phyloP scores from a whole-genome alignment of 768 basidiomycete genomes.

The Filobasidium floriforme region DNA sequence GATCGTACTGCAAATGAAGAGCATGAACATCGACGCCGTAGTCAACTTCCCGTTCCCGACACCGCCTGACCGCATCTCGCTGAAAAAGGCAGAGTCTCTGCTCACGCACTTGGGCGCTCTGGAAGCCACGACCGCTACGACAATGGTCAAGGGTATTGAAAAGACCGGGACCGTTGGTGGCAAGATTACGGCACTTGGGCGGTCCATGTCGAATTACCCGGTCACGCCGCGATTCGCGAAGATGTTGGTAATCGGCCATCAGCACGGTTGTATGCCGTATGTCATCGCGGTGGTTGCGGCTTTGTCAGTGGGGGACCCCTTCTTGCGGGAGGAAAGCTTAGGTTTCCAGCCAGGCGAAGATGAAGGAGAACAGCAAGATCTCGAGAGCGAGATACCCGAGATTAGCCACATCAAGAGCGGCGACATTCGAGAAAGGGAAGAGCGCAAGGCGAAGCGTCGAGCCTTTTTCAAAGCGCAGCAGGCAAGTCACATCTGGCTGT shows the following conservation, averaged over 20 bases:
- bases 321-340: constrained; percentile 66
- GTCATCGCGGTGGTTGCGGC: constrained; percentile 84
- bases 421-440: constrained; percentile 46
- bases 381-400: constrained; percentile 48
- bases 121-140: constrained; percentile 44
- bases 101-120: constrained; percentile 79
- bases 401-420: constrained; percentile 47
- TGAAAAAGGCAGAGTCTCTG: constrained; percentile 73
- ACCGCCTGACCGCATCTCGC: constrained; percentile 68
- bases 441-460: constrained; percentile 58
- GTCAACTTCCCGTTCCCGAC: constrained; percentile 98
- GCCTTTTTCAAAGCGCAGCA: constrained; percentile 75
- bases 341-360: constrained; percentile 45
- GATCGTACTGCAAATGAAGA: constrained; percentile 95
- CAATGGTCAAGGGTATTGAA: constrained; percentile 40
- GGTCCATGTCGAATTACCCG: constrained; percentile 85
- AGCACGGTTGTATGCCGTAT: constrained; percentile 86
- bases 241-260: constrained; percentile 78
- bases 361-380: constrained; percentile 48
- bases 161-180: constrained; percentile 47
- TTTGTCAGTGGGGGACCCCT: constrained; percentile 90
- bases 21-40: constrained; percentile 94
- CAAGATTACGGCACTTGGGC: constrained; percentile 81
- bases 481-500: constrained; percentile 48
- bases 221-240: constrained; percentile 89